Base-by-base conservation (phyloP, 805 yeast genomes). In the Starmerella stigmatis region DNA sequence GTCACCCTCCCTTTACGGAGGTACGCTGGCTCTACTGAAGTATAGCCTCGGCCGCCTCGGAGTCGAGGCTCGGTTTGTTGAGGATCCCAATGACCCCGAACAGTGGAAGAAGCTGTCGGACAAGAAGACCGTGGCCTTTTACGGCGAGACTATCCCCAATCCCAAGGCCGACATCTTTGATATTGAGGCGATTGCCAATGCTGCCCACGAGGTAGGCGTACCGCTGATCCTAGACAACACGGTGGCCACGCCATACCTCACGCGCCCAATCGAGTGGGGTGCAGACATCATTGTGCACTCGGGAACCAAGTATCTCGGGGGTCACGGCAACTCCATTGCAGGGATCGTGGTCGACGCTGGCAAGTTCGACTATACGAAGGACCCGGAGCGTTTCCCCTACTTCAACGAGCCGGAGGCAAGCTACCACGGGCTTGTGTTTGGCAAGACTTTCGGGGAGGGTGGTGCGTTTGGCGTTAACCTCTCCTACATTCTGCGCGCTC, bases 11-110 rank as follows among this genome's bases (percentile, higher is more conserved):
- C 70, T 89, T 51, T 89, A 92, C 62, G 98, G 98, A 55, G 98
- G 98, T 59, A 88, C 96, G 47, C 86, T 81, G 69, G 89, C 89
- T 64, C 95, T 89, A 64, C 84, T 89, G 72, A 86, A 86, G 65
- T 94, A 86, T 55, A 79, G 92, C 19, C 82, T 89, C 72, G 83
- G 84, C 67, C 76, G 94, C 61, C 69, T 86, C 44, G 96, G 96
- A 26, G 81, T 89, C 55, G 86, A 82, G 60, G 74, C 83, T 43
- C 75, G 86, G 59, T 88, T 88, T 59, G 94, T 86, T 43, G 66
- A 79, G 31, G 94, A 95, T 57, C 94, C 86, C 60, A 62, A 67
- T 28, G 43, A 52, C 23, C 71, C 79, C 45, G 86, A 75, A 48
- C 82, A 78, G 48, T 79, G 86, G 61, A 88, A 74, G 53, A 72